Evolutionary conservation across 2,329 filamentous ascomycete genomes (phyloP), one percentile per base, ranked within the genome.

Genomic region (Cordyceps cateniannulata): DNA sequence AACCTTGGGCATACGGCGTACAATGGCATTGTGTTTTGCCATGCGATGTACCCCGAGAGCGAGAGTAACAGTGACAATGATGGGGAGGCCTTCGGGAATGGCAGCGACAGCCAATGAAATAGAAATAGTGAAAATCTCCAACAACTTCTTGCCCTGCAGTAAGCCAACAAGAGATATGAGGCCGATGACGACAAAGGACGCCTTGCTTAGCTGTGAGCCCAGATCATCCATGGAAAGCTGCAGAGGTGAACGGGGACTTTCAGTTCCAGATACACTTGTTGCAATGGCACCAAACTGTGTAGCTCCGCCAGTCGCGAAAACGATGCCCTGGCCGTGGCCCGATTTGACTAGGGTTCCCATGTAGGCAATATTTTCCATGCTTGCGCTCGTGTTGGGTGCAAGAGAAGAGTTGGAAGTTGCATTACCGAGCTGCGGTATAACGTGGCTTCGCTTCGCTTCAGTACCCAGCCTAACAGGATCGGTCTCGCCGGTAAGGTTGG

Each of bases 261-360:
- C 95, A 29, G 96, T 99, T 63, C 95, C 91, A 53, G 93, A 92
- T 27, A 99, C 84, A 58, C 93, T 97, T 18, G 93, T 89, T 22
- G 93, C 96, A 67, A 99, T 99, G 54, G 91, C 93, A 47, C 95
- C 95, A 74, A 99, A 98, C 69, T 98, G 92, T 0, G 96, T 99
- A 62, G 90, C 86, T 35, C 90, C 89, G 60, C 96, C 96, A 7
- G 95, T 99, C 9, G 93, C 92, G 72, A 97, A 96, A n/a, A 99
- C 95, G 66, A 99, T 88, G 48, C 95, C 95, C 72, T 96, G 93
- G 0, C 95, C 95, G 69, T 99, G 89, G 12, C 95, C 95, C 40
- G 93, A 97, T 66, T 93, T 91, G 38, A 99, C 92, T 65, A 99
- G 75, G 3, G 95, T 99, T 29, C 95, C 95, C 93, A 99, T 98